These are phyloP conservation scores for Schizophyllum amplum DNA, from an alignment of 1,284 basidiomycete species.

Conservation along the genomic window DNA sequence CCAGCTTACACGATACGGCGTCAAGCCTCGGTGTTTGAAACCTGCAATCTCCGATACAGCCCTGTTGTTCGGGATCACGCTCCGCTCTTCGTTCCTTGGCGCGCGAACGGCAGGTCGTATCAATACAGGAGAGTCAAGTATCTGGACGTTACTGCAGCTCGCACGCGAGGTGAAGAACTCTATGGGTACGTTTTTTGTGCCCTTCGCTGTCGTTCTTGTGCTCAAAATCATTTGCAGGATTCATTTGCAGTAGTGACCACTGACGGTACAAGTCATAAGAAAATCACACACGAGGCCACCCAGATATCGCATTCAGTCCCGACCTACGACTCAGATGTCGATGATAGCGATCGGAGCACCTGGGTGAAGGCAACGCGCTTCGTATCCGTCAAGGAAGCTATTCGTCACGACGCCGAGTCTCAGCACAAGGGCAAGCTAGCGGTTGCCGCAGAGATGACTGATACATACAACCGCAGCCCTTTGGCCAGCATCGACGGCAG, in stretches of 20 bases:
- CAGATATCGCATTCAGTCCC: slow-evolving; percentile 9
- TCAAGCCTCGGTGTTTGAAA: not conserved
- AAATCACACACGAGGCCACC: slow-evolving; percentile 6
- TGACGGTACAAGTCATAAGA: slow-evolving; percentile 11
- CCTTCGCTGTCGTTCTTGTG: not conserved
- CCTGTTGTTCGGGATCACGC: not conserved
- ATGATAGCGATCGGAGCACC: slow-evolving; percentile 6
- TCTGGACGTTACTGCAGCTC: not conserved
- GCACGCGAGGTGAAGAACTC: not conserved
- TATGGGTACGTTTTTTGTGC: not conserved
- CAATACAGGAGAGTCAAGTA: not conserved
- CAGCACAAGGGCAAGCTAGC: slow-evolving; percentile 14
- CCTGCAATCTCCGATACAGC: not conserved
- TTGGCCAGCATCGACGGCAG: not conserved
- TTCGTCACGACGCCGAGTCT: slow-evolving; percentile 14
- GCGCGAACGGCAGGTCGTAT: not conserved
- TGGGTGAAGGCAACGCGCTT: slow-evolving; percentile 12
- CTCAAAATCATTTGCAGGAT: not conserved
- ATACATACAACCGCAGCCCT: not conserved
- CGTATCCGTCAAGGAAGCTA: slow-evolving; percentile 9
- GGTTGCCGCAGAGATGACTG: slow-evolving; percentile 7
- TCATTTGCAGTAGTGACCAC: slow-evolving; percentile 5
- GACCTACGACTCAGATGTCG: slow-evolving; percentile 4
- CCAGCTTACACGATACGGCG: not conserved
- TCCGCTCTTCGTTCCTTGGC: not conserved